Evolutionary conservation across 2,329 filamentous ascomycete genomes (phyloP).

Genomic region (Hansfordia pulvinata): DNA sequence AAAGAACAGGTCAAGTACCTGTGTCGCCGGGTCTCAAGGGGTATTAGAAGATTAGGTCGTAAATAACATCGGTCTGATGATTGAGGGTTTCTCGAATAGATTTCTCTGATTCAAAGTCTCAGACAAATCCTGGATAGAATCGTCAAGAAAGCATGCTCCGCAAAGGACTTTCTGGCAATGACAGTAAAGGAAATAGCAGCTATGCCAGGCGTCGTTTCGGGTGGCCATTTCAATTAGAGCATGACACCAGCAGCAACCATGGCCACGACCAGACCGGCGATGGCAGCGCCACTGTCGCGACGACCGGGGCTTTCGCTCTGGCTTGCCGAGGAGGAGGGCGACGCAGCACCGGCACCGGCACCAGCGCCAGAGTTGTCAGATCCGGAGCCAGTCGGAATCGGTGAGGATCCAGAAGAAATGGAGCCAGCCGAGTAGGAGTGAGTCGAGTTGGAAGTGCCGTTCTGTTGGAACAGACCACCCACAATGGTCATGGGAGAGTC

Average conservation of each 20-base stretch:
- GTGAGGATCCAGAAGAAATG: conserved; percentile 6
- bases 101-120: too few relatives aligned
- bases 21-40: too few relatives aligned
- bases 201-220: too few relatives aligned
- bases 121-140: too few relatives aligned
- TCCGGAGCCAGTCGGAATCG: conserved; percentile 10
- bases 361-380: conserved; percentile 4
- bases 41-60: too few relatives aligned
- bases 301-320: conserved; percentile 28
- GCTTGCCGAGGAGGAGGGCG: conserved; percentile 4
- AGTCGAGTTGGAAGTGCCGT: conserved; percentile 16
- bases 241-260: conserved; percentile 33
- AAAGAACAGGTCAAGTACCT: too few relatives aligned
- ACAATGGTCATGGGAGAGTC: conserved; percentile 6
- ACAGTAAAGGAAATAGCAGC: too few relatives aligned
- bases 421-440: conserved; percentile 4
- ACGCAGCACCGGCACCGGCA: conserved; percentile 1
- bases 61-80: too few relatives aligned
- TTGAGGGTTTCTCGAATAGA: too few relatives aligned
- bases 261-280: conserved; percentile 40
- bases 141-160: too few relatives aligned
- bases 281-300: conserved; percentile 33
- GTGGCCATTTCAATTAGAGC: too few relatives aligned
- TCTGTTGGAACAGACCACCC: conserved; percentile 42
- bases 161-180: too few relatives aligned